phyloP scores from a whole-genome alignment of 129 eudicot genomes.

The Flaveria bidentis region DNA sequence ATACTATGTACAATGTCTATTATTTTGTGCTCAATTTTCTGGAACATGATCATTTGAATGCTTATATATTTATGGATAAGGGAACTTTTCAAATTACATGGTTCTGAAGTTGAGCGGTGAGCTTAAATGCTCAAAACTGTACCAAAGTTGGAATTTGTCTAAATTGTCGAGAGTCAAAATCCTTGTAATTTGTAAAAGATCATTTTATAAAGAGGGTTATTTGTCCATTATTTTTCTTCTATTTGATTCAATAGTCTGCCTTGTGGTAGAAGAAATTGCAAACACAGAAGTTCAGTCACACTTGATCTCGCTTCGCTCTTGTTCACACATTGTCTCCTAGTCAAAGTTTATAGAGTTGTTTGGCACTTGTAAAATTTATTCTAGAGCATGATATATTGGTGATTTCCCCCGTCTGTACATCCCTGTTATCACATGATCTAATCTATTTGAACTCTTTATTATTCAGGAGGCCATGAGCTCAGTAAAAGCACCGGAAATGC shows the following conservation, averaged over 20 bases:
- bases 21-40: too few species aligned
- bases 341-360: too few species aligned
- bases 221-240: neutral
- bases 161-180: neutral
- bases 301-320: neutral
- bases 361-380: too few species aligned
- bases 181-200: neutral
- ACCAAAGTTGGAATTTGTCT: neutral
- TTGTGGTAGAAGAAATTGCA: neutral
- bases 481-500: conserved; percentile 96
- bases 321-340: neutral
- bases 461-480: conserved; percentile 88
- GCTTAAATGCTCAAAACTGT: too few species aligned
- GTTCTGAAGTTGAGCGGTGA: neutral
- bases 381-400: too few species aligned
- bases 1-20: neutral
- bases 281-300: neutral
- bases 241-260: neutral
- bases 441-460: conserved; percentile 3
- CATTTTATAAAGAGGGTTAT: neutral
- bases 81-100: neutral
- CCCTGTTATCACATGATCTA: neutral
- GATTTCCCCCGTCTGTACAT: neutral
- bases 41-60: too few species aligned
- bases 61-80: neutral